Conservation (phyloP, 768 basidiomycete genomes). For the Leucocoprinus birnbaumii region DNA sequence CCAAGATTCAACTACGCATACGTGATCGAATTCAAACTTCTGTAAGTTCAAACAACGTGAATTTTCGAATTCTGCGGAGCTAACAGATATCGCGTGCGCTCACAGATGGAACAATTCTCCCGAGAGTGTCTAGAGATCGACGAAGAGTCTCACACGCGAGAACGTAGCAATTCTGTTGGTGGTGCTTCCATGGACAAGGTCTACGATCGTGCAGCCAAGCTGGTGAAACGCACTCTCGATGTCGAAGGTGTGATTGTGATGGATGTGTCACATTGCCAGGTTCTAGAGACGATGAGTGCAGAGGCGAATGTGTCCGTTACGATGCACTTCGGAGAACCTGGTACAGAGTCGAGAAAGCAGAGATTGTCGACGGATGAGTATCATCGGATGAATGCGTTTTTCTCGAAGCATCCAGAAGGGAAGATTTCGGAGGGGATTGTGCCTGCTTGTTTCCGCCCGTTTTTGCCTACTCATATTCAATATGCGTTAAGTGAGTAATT, state of each 20-base stretch:
- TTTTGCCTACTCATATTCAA: slow-evolving; percentile 79
- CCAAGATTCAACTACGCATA: slow-evolving; percentile 82
- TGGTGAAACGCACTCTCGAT: slow-evolving; percentile 87
- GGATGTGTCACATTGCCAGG: slow-evolving; percentile 90
- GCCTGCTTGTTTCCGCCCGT: slow-evolving; percentile 77
- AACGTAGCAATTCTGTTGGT: slow-evolving; percentile 30
- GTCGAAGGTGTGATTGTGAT: slow-evolving; percentile 91
- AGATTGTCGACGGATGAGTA: slow-evolving; percentile 72
- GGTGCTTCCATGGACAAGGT: slow-evolving; percentile 77
- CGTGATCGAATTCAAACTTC: slow-evolving; percentile 91
- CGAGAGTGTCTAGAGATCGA: slow-evolving; percentile 94
- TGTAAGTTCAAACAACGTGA: slow-evolving; percentile 33
- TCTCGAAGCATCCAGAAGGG: slow-evolving; percentile 79
- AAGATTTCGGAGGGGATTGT: slow-evolving; percentile 85
- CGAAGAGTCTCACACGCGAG: slow-evolving; percentile 39
- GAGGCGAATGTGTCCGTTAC: slow-evolving; percentile 67
- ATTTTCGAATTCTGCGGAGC: neutral
- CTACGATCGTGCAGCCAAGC: slow-evolving; percentile 85
- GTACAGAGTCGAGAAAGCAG: slow-evolving; percentile 46
- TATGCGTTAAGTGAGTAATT: slow-evolving; percentile 76
- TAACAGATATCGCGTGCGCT: neutral
- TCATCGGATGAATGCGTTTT: slow-evolving; percentile 70
- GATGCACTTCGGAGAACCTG: slow-evolving; percentile 66
- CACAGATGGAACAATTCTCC: slow-evolving; percentile 91
- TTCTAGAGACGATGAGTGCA: slow-evolving; percentile 63